Base-by-base conservation (phyloP, 208 protist genomes). In the Wallacemonas sp. region DNA sequence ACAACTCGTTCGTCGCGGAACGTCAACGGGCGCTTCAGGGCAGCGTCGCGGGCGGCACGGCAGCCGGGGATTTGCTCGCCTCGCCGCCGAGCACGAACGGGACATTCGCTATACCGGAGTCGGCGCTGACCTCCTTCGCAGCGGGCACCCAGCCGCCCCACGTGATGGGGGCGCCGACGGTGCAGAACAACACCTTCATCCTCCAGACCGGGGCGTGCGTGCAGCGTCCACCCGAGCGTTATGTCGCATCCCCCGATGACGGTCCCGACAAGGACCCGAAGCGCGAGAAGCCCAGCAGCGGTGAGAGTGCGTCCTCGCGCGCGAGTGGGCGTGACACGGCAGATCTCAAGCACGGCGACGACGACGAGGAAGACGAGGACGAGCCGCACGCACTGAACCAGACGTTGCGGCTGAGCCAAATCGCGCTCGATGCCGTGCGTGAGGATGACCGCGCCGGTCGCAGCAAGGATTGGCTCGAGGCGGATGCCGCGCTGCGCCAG, bases 401-500 rank as follows among this genome's bases (percentile, higher is more conserved):
- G 3, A 58, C 52, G 30, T 11, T 58, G 52, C 52, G 52, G 26
- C 32, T 58, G 12, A 58, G 52, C 30, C 52, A 58, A n/a, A 58
- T 58, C 21, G 36, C 36, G 17, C 1, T 58, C 4, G 52, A 58
- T 6, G 52, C 52, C 5, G 52, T 58, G 12, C 4, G 38, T 5
- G 38, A 6, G 12, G 41, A 49, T 29, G 57, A 19, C 23, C 41
- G 57, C 39, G 34, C 33, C 4, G 23, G 39, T 24, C 65, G 1
- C 26, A 56, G 54, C 26, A 26, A 62, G 44, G 74, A 81, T 58
- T 83, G 77, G 77, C 68, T 76, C 27, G 55, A 72, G n/a, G 79
- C 79, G 0, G 83, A 89, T 32, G 41, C 72, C 30, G 74, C 71
- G 48, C 57, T 90, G 36, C 80, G 80, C 23, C 58, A 68, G 12